Evolutionary conservation across 202 grass and related monocot species (phyloP).

Genomic region (Panicum virgatum): DNA sequence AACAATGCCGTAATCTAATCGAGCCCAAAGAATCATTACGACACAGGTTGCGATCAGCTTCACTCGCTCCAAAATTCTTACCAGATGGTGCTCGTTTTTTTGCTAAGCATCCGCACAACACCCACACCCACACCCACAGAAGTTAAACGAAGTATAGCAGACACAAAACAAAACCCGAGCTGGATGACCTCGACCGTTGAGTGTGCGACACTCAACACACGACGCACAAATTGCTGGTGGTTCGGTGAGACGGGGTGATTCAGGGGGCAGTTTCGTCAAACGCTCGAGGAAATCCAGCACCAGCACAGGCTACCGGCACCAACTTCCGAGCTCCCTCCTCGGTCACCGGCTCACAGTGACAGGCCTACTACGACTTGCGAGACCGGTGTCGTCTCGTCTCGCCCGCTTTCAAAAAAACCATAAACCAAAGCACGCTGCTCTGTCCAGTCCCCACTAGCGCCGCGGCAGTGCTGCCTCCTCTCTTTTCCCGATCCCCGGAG

Average conservation of each 20-base stretch:
- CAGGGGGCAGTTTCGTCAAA: neutral
- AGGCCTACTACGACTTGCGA: neutral
- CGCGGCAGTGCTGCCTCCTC: neutral
- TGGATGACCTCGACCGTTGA: neutral
- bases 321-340: neutral
- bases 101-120: no score
- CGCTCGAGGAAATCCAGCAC: neutral
- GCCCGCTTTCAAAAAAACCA: slow-evolving; percentile 18
- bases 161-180: no score
- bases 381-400: slow-evolving; percentile 40
- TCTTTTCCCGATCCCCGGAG: neutral
- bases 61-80: neutral
- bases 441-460: neutral
- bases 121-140: no score
- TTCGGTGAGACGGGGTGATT: neutral
- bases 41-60: neutral
- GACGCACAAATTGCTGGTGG: no score
- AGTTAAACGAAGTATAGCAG: no score
- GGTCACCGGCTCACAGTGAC: neutral
- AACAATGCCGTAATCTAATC: no score
- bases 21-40: neutral
- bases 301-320: neutral
- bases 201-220: neutral
- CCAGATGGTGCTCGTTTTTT: no score
- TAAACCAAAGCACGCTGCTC: neutral